Evolutionary conservation across 2,329 filamentous ascomycete genomes (phyloP).

Genomic region (Phoma herbarum): DNA sequence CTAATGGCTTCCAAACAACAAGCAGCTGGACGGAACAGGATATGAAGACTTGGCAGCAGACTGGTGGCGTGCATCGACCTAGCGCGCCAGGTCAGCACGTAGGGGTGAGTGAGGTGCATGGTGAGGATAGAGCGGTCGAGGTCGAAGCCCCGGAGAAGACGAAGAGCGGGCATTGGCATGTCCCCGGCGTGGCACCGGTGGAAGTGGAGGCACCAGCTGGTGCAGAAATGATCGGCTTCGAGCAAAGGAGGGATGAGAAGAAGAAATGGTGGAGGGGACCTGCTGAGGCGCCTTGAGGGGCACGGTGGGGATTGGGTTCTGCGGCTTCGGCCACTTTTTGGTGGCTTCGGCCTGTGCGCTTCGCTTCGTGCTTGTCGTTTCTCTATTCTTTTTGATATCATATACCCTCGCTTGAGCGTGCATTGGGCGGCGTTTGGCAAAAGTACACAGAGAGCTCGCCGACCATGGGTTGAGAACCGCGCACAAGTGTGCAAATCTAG

Average conservation of each 20-base stretch:
- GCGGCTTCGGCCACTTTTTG: neutral
- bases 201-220: conserved; percentile 2
- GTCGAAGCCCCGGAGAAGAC: conserved; percentile 16
- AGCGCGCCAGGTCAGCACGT: neutral
- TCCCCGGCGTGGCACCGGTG: neutral
- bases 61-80: neutral
- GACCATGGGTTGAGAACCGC: too few species aligned
- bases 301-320: neutral
- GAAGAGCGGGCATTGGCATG: neutral
- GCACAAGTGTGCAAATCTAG: too few species aligned
- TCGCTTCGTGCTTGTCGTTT: neutral
- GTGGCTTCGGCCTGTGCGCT: neutral
- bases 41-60: conserved; percentile 9
- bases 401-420: conserved; percentile 16
- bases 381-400: neutral
- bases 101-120: conserved; percentile 11
- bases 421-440: conserved; percentile 11
- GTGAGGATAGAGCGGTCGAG: conserved; percentile 15
- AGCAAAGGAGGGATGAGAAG: neutral
- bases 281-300: conserved; percentile 4
- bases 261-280: neutral
- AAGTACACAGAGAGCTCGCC: neutral
- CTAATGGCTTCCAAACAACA: conserved; percentile 8
- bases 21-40: conserved; percentile 4
- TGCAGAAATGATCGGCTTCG: neutral